Evolutionary conservation across 2,329 filamentous ascomycete genomes (phyloP).

Genomic region (Microdochium trichocladiopsis): DNA sequence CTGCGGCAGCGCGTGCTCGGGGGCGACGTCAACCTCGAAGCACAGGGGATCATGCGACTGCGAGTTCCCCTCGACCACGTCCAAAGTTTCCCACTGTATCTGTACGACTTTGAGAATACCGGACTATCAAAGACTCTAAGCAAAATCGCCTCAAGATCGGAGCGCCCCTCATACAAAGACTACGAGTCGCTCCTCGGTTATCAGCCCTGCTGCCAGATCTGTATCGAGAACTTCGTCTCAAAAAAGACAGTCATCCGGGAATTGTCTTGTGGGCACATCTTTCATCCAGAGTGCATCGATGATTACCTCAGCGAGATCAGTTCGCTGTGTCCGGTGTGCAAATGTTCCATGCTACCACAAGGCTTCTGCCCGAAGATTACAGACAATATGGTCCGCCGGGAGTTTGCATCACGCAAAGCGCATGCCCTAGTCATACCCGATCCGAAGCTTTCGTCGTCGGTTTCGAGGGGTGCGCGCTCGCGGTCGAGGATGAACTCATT

Average conservation of each 20-base stretch:
- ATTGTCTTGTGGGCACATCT: constrained; percentile 85
- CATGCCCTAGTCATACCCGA: constrained; percentile 23
- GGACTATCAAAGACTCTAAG: constrained; percentile 28
- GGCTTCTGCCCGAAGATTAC: constrained; percentile 66
- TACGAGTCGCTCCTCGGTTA: constrained; percentile 46
- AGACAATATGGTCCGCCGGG: constrained; percentile 79
- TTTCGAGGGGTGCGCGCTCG: not conserved
- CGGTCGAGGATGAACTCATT: not conserved
- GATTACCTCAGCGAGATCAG: constrained; percentile 71
- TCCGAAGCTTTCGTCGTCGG: not conserved
- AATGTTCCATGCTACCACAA: constrained; percentile 68
- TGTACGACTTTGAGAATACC: constrained; percentile 55
- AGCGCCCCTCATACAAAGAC: constrained; percentile 15
- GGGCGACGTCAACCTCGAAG: constrained; percentile 82
- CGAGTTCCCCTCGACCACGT: constrained; percentile 69
- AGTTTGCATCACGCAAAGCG: constrained; percentile 60
- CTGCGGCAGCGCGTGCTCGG: constrained; percentile 64
- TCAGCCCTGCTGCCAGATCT: constrained; percentile 86
- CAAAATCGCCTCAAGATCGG: constrained; percentile 17
- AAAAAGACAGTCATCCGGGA: constrained; percentile 70
- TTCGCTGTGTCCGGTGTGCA: constrained; percentile 87
- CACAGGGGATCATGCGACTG: constrained; percentile 74
- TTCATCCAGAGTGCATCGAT: constrained; percentile 88
- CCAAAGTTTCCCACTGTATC: constrained; percentile 69
- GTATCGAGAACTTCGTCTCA: constrained; percentile 71